These are phyloP conservation scores for Entoloma clypeatum DNA, from an alignment of 1,284 basidiomycete genomes.

Conservation along the genomic window DNA sequence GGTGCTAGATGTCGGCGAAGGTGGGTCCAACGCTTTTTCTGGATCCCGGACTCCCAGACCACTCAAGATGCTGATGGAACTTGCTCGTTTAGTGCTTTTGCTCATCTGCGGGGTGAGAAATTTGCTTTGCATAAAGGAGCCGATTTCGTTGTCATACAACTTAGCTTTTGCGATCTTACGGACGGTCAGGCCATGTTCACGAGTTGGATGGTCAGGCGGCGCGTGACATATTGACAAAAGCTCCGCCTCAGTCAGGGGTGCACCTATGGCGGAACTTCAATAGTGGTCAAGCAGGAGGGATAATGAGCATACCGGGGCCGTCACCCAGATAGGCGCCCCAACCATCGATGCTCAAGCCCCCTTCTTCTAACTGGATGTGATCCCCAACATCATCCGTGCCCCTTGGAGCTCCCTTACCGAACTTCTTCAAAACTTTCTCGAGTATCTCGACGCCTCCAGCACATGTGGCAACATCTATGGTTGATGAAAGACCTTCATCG, in stretches of 20 bases:
- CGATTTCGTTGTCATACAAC: constrained; percentile 41
- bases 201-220: constrained; percentile 74
- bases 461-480: constrained; percentile 79
- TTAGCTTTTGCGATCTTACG: constrained; percentile 45
- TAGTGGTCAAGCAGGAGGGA: constrained; percentile 8
- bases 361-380: constrained; percentile 54
- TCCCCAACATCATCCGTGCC: constrained; percentile 47
- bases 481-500: constrained; percentile 72
- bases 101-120: constrained; percentile 34
- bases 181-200: constrained; percentile 81
- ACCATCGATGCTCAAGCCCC: constrained; percentile 76
- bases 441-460: constrained; percentile 79
- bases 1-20: constrained; percentile 38
- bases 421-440: constrained; percentile 84
- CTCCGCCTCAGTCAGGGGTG: constrained; percentile 79
- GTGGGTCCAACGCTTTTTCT: constrained; percentile 56
- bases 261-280: constrained; percentile 37
- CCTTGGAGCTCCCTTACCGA: constrained; percentile 63
- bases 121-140: constrained; percentile 30
- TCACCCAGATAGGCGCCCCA: constrained; percentile 82
- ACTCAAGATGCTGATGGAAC: constrained; percentile 91
- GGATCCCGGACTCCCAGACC: constrained; percentile 81
- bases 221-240: constrained; percentile 85
- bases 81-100: constrained; percentile 86
- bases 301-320: constrained; percentile 45